Percentiles rank a stretch among this genome's conserved stretches.
Evolutionary conservation across 1,139 yeast genomes (phyloP).

Genomic region (Suhomyces anneliseae): DNA sequence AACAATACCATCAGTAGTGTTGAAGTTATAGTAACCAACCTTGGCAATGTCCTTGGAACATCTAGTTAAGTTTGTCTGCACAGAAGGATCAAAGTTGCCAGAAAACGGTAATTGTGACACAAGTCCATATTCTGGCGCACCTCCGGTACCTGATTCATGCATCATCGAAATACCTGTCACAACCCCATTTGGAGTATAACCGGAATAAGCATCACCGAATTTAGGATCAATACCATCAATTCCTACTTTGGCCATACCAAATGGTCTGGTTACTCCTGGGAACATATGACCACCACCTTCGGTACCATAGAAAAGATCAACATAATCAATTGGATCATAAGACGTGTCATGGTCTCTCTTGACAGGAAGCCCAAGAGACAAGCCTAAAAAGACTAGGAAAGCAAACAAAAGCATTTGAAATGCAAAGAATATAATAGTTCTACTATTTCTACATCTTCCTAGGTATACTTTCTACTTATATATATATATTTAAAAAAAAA

Average conservation of each 20-base stretch:
- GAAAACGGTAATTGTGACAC: constrained; percentile 31
- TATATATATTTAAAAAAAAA: too few relatives aligned
- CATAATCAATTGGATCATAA: constrained; percentile 12
- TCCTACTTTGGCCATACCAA: constrained; percentile 42
- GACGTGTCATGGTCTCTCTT: neutral
- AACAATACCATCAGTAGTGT: constrained; percentile 21
- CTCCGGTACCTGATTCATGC: constrained; percentile 45
- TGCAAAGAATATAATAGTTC: neutral
- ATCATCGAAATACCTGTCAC: constrained; percentile 38
- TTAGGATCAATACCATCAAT: constrained; percentile 28
- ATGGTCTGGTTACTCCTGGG: constrained; percentile 40
- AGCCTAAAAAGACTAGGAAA: neutral
- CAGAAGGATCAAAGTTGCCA: constrained; percentile 18
- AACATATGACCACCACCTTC: constrained; percentile 37
- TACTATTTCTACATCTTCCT: too few relatives aligned
- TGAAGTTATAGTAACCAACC: constrained; percentile 28
- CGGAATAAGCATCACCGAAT: constrained; percentile 32
- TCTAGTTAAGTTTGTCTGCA: constrained; percentile 16
- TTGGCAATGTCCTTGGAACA: constrained; percentile 20
- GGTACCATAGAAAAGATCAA: constrained; percentile 36
- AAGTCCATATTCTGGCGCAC: constrained; percentile 37
- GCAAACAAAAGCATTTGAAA: neutral
- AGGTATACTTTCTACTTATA: too few relatives aligned
- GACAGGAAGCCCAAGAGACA: neutral
- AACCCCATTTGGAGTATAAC: constrained; percentile 32